Evolutionary conservation across 176 grass and related monocot species (phyloP).

Genomic region (Oropetium thomaeum): DNA sequence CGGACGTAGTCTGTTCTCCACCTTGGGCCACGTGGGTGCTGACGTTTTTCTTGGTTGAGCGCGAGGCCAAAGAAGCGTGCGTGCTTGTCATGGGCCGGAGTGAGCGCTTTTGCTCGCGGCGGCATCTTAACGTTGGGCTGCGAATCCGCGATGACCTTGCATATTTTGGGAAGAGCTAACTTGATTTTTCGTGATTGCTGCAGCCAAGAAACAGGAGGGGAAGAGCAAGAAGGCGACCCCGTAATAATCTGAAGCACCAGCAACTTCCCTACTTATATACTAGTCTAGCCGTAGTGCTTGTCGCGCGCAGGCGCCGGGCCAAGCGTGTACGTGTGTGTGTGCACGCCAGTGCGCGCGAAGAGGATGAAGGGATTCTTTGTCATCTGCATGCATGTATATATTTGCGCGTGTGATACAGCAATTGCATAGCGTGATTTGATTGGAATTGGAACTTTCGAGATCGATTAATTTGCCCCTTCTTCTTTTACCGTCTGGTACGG

Average conservation of each 20-base stretch:
- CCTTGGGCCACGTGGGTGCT: too few relatives aligned
- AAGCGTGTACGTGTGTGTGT: background rate
- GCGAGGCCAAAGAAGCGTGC: too few relatives aligned
- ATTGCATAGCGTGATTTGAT: background rate
- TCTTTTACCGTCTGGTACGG: too few relatives aligned
- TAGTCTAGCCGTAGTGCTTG: background rate
- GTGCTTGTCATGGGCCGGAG: background rate
- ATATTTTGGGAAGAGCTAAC: too few relatives aligned
- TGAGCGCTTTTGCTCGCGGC: background rate
- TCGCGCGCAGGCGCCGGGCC: too few relatives aligned
- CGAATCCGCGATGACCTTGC: background rate
- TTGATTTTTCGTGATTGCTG: background rate
- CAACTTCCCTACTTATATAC: background rate
- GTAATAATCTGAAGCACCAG: background rate
- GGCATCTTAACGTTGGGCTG: background rate
- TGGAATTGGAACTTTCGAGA: too few relatives aligned
- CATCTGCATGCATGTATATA: too few relatives aligned
- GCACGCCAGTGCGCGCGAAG: background rate
- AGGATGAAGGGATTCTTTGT: background rate
- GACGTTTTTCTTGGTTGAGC: too few relatives aligned
- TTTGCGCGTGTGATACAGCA: background rate
- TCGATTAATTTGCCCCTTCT: too few relatives aligned
- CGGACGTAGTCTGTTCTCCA: too few relatives aligned
- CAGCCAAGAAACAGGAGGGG: background rate
- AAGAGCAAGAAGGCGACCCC: background rate